Percentiles rank a stretch among this genome's conserved stretches.
phyloP scores from a whole-genome alignment of 768 basidiomycete genomes.

The Hirschioporus abietinus region DNA sequence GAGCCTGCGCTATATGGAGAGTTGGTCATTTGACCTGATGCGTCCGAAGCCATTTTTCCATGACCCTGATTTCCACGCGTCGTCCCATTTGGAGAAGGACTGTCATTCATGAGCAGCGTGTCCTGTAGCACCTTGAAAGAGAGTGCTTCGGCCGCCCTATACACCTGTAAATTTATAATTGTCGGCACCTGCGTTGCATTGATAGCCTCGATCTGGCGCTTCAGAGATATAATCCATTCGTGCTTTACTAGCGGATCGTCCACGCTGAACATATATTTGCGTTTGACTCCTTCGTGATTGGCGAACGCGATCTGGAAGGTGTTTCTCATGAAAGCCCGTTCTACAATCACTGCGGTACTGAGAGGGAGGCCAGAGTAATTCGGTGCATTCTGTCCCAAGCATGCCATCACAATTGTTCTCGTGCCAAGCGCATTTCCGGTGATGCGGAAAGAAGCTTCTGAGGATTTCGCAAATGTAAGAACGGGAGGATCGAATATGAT shows the following conservation, averaged over 20 bases:
- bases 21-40: constrained; percentile 11
- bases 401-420: constrained; percentile 78
- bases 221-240: constrained; percentile 66
- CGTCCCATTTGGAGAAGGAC: constrained; percentile 26
- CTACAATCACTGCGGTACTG: constrained; percentile 72
- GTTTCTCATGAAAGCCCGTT: constrained; percentile 94
- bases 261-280: constrained; percentile 94
- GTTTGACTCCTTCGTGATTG: constrained; percentile 58
- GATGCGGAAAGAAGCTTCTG: constrained; percentile 85
- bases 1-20: constrained; percentile 23
- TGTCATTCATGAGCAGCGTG: constrained; percentile 52
- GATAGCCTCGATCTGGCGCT: constrained; percentile 54
- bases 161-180: constrained; percentile 37
- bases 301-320: constrained; percentile 91
- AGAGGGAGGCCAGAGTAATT: constrained; percentile 78
- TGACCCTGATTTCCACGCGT: constrained; percentile 9
- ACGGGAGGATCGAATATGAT: constrained; percentile 83
- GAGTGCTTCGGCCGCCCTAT: constrained; percentile 65
- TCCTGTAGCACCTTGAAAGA: constrained; percentile 84
- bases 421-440: constrained; percentile 81
- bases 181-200: constrained; percentile 31
- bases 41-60: constrained; percentile 22
- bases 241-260: constrained; percentile 71
- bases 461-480: constrained; percentile 71
- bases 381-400: constrained; percentile 78